Percentiles rank a stretch among this genome's conserved stretches.
These are phyloP conservation scores for Arthrobotrys conoides DNA, from an alignment of 2,329 filamentous ascomycete genomes.

Conservation along the genomic window DNA sequence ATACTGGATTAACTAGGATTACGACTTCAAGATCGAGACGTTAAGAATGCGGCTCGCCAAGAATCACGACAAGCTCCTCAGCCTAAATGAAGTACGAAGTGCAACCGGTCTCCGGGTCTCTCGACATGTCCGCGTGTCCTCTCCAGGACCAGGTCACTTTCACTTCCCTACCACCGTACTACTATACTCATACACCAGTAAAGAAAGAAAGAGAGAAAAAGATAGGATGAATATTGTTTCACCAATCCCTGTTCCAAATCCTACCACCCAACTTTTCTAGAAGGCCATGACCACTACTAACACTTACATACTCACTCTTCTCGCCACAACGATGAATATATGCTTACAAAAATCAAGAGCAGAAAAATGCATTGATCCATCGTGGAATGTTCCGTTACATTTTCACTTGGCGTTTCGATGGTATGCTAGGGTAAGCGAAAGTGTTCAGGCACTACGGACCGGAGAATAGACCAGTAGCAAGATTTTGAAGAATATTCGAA, in stretches of 20 bases:
- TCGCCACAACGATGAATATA: neutral
- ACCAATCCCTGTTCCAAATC: neutral
- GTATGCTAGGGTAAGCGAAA: constrained; percentile 39
- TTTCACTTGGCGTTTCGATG: constrained; percentile 31
- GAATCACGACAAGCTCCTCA: constrained; percentile 32
- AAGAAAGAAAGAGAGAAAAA: neutral
- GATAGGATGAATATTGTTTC: constrained; percentile 40
- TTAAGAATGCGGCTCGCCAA: constrained; percentile 25
- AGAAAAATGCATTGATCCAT: neutral
- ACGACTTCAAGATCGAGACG: neutral
- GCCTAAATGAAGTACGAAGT: constrained; percentile 28
- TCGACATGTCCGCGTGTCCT: constrained; percentile 27
- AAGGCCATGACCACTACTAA: constrained; percentile 22
- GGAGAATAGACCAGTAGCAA: constrained; percentile 2
- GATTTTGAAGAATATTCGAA: neutral
- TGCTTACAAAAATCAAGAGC: neutral
- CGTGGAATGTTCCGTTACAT: constrained; percentile 17
- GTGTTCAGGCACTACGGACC: constrained; percentile 35
- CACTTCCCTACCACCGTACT: neutral
- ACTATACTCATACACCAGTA: neutral
- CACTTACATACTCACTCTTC: neutral
- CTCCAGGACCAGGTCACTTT: constrained; percentile 22
- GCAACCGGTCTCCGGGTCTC: constrained; percentile 5
- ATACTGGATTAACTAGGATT: neutral
- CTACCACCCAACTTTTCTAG: constrained; percentile 28